These are phyloP conservation scores for Sclerotinia glacialis DNA, from an alignment of 2,329 filamentous ascomycete genomes.

Conservation along the genomic window DNA sequence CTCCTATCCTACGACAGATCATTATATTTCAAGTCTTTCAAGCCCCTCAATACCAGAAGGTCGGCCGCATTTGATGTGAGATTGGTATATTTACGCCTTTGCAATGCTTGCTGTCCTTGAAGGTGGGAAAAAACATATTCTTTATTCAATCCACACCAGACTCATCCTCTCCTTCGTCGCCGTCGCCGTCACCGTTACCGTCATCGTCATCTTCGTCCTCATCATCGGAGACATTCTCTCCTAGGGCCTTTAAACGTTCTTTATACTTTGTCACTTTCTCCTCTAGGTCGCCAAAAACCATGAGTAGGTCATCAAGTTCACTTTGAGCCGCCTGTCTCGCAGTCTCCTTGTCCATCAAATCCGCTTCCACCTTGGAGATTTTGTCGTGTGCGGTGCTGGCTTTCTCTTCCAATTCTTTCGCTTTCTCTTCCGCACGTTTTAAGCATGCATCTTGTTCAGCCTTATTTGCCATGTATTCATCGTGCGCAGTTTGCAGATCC, in stretches of 20 bases:
- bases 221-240: slow-evolving; percentile 71
- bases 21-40: neutral
- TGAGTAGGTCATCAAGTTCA: slow-evolving; percentile 76
- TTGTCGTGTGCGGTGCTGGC: slow-evolving; percentile 40
- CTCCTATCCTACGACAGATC: slow-evolving; percentile 3
- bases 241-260: slow-evolving; percentile 53
- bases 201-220: slow-evolving; percentile 62
- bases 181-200: slow-evolving; percentile 49
- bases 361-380: slow-evolving; percentile 32
- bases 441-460: slow-evolving; percentile 33
- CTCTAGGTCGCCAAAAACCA: slow-evolving; percentile 78
- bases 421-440: slow-evolving; percentile 44
- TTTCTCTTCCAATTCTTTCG: slow-evolving; percentile 41
- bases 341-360: slow-evolving; percentile 51
- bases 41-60: neutral
- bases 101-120: neutral
- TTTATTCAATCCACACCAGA: slow-evolving; percentile 20
- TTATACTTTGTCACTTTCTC: slow-evolving; percentile 75
- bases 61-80: neutral
- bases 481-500: slow-evolving; percentile 56
- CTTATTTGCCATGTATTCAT: slow-evolving; percentile 48
- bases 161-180: slow-evolving; percentile 35
- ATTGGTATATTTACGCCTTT: slow-evolving; percentile 7
- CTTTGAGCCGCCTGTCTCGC: slow-evolving; percentile 63
- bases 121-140: neutral